Percentiles rank a stretch among this genome's conserved stretches.
phyloP scores from a whole-genome alignment of 2,329 filamentous ascomycete genomes.

The Curvularia verruculosa region DNA sequence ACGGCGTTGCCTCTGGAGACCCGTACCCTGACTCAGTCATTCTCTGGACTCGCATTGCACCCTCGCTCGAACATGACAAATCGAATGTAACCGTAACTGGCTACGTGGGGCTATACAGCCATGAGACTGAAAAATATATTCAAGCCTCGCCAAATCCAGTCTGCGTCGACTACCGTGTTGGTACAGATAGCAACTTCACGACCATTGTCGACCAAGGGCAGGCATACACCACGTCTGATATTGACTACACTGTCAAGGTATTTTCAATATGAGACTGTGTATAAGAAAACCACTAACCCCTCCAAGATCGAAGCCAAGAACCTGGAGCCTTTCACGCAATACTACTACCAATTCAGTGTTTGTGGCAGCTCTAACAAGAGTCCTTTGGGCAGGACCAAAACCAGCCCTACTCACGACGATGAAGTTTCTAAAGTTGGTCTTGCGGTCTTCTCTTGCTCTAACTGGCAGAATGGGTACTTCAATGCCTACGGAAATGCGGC shows the following conservation, averaged over 20 bases:
- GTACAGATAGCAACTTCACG: conserved; percentile 55
- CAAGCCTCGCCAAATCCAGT: conserved; percentile 64
- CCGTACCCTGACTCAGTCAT: conserved; percentile 52
- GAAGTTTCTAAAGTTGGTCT: conserved; percentile 64
- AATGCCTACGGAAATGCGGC: conserved; percentile 54
- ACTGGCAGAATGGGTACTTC: conserved; percentile 55
- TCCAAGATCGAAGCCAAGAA: conserved; percentile 67
- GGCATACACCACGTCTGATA: conserved; percentile 73
- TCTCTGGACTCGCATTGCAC: conserved; percentile 46
- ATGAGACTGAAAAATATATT: conserved; percentile 61
- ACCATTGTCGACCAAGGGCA: conserved; percentile 62
- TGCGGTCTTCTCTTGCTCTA: conserved; percentile 74
- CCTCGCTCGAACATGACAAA: conserved; percentile 48
- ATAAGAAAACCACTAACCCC: conserved; percentile 16
- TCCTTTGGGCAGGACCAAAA: conserved; percentile 72
- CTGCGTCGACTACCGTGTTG: conserved; percentile 70
- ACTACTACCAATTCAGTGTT: conserved; percentile 74
- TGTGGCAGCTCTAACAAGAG: conserved; percentile 68
- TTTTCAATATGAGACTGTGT: not conserved
- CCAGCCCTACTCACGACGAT: conserved; percentile 64
- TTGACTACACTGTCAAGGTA: conserved; percentile 77
- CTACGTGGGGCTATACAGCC: conserved; percentile 58
- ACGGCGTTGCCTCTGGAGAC: conserved; percentile 57
- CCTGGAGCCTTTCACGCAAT: conserved; percentile 67
- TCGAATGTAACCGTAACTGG: conserved; percentile 62